Evolutionary conservation across 2,329 filamentous ascomycete species (phyloP), one percentile per base, ranked within the genome.

Genomic region (Verticillium longisporum): DNA sequence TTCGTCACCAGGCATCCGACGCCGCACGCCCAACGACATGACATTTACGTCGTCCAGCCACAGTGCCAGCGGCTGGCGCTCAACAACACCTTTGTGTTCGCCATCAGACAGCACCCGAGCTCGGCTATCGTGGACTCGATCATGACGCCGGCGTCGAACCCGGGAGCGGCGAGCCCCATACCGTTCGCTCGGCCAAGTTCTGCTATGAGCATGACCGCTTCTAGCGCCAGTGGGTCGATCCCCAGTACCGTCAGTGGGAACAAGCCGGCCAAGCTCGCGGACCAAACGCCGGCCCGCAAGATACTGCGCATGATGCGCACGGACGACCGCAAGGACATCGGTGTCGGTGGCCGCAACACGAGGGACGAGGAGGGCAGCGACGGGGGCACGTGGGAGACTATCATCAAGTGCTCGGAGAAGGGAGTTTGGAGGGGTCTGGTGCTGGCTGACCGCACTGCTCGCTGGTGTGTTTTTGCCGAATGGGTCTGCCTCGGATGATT

Each of bases 31-130:
- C 92, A 97, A 71, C 87, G 94, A 53, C 93, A 99, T 74, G 95
- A 99, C 72, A 88, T 99, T 62, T 99, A 99, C 74, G 91, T 99
- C 65, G 91, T 93, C 55, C 95, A 98, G 71, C 95, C 96, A 1
- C 96, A 99, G 74, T 99, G 95, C 73, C 84, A 89, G 66, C 86
- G 88, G 32, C 80, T 99, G 33, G 93, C 92, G 1, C 81, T 96
- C 61, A 97, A 98, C 78, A 98, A 99, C 72, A 99, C 95, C 0
- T 99, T 97, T 71, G 94, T 99, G 33, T 99, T 99, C 74, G 90
- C 90, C 59, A 90, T 99, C 63, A 90, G 95, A 55, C 95, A 99
- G 71, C 93, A 99, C 71, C 91, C 93, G 0, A 81, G 78, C 72
- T 89, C 91, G 0, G 70, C 64, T 53, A 45, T 18, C 32, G 72